Evolutionary conservation across 169 alveolate species (phyloP).

Genomic region (Plasmodium billcollinsi): DNA sequence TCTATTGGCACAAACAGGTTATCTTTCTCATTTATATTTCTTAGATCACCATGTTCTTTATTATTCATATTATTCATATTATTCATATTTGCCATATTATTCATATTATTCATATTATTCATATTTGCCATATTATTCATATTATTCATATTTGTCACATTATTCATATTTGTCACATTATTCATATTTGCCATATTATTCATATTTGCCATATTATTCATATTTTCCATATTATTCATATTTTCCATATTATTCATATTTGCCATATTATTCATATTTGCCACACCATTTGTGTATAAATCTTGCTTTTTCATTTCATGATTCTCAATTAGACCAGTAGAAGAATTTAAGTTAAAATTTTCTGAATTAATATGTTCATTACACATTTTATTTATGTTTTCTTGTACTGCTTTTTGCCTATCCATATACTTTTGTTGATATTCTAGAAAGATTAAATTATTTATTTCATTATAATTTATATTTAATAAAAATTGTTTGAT

Average conservation of each 20-base stretch:
- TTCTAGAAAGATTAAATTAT: conserved; percentile 19
- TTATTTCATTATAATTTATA: conserved; percentile 58
- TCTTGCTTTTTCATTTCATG: conserved; percentile 7
- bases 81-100: background rate
- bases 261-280: no score
- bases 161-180: background rate
- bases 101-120: background rate
- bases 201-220: background rate
- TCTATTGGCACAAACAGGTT: conserved; percentile 53
- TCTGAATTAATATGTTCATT: conserved; percentile 16
- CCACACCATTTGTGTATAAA: background rate
- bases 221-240: background rate
- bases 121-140: conserved; percentile 12
- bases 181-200: background rate
- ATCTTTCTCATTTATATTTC: conserved; percentile 19
- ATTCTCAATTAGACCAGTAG: background rate
- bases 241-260: conserved; percentile 15
- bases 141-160: conserved; percentile 6
- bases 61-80: background rate
- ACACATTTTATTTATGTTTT: background rate
- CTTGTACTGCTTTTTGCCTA: background rate
- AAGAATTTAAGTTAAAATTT: background rate
- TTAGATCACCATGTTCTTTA: background rate
- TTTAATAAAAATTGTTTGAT: conserved; percentile 54
- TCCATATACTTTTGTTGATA: conserved; percentile 24